Evolutionary conservation across 306 rosid genomes (phyloP), one percentile per base, ranked within the genome.

Genomic region (Trifolium dubium): DNA sequence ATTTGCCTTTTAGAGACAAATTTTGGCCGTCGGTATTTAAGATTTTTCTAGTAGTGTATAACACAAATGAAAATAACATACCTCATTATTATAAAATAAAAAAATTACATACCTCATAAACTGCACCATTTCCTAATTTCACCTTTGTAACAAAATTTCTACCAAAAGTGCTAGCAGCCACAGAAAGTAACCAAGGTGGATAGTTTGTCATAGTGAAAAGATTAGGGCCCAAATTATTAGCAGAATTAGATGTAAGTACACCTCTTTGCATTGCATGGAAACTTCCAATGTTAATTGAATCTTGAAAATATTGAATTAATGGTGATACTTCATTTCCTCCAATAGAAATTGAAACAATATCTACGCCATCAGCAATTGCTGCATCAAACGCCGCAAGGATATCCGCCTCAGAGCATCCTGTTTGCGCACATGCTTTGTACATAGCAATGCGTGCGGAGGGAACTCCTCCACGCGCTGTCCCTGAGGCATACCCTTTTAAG

Each of bases 181-280:
- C 89, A 0, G 90, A 86, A n/a, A 89, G 88, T 4, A 72, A 34
- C 93, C 93, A 89, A 0, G 89, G 93, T 4, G 91, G 2, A 30
- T 58, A 46, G 31, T 58, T 83, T 8, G 79, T 5, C 13, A 77
- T 18, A 6, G 86, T 55, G 19, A 5, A 32, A 2, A 7, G 41
- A 0, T 0, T 0, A 0, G 96, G 89, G 15, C 96, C 91, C 0
- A 0, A 0, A 28, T 88, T 90, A 17, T 80, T 76, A 0, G 91
- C 91, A 1, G 88, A 28, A n/a, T 12, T 50, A 0, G 91, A 85
- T 0, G 89, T 85, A 31, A 86, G 39, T 12, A 88, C 83, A 5
- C 90, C 88, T 5, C 30, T 81, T 37, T 46, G 77, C 85, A 83
- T 76, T 18, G 92, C 85, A 47, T 90, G 92, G 49, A 88, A 90